A percentile compares a stretch with the other conserved stretches of the same genome.
Evolutionary conservation across 2,329 filamentous ascomycete species (phyloP).

Genomic region (Colletotrichum sojae): DNA sequence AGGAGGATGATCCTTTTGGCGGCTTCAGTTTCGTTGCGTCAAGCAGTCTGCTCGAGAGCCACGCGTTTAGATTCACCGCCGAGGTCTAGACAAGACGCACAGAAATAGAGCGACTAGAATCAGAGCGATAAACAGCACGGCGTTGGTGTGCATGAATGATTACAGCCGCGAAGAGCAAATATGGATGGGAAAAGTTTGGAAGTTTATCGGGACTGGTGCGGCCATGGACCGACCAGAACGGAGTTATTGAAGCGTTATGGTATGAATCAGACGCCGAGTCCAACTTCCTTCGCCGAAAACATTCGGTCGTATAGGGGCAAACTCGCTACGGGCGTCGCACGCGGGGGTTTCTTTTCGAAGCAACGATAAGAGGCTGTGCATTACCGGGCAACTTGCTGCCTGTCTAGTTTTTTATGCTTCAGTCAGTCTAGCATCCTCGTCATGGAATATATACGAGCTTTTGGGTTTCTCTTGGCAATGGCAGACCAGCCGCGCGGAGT

Average conservation of each 20-base stretch:
- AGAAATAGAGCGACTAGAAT: not conserved
- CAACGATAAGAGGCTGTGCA: not conserved
- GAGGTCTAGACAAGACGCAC: conserved; percentile 24
- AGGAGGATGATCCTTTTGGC: conserved; percentile 67
- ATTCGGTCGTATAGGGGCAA: not conserved
- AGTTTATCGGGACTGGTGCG: not conserved
- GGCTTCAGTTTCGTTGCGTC: conserved; percentile 76
- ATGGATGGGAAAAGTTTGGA: conserved; percentile 21
- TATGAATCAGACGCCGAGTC: not conserved
- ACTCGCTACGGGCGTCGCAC: not conserved
- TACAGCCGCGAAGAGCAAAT: not conserved
- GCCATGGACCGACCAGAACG: not conserved
- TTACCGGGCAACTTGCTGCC: not conserved
- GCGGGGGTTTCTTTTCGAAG: not conserved
- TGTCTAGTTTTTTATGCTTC: conserved; percentile 1
- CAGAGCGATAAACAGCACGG: not conserved
- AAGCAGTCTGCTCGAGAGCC: conserved; percentile 68
- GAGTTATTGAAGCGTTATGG: conserved; percentile 20
- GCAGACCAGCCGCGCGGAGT: not conserved
- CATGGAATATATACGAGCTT: conserved; percentile 23
- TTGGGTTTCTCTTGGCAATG: conserved; percentile 6
- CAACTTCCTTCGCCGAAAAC: not conserved
- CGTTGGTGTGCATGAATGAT: not conserved
- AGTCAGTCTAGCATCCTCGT: not conserved
- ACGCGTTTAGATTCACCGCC: conserved; percentile 54